These are phyloP conservation scores for Glycine soja DNA, from an alignment of 306 rosid species.

Conservation along the genomic window DNA sequence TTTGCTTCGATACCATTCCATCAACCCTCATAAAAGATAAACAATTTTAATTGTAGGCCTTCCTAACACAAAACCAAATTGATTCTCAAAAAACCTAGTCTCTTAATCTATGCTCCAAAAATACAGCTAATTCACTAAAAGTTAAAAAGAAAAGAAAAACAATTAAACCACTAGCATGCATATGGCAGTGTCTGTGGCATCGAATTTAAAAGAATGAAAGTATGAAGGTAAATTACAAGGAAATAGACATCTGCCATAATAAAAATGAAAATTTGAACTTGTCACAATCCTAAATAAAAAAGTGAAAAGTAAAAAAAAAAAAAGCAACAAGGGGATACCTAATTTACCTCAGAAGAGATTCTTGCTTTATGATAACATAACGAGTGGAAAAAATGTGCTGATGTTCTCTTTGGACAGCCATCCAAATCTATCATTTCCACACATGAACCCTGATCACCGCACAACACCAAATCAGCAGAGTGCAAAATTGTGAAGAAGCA, in stretches of 20 bases:
- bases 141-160: neutral
- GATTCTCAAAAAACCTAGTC: neutral
- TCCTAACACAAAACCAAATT: neutral
- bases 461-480: conserved; percentile 32
- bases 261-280: neutral
- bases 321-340: conserved; percentile 35
- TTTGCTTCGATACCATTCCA: neutral
- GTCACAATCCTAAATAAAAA: neutral
- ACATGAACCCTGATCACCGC: conserved; percentile 62
- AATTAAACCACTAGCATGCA: neutral
- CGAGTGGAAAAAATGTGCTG: neutral
- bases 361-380: conserved; percentile 71
- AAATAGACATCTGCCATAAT: neutral
- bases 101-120: neutral
- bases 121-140: neutral
- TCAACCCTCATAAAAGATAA: neutral
- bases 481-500: conserved; percentile 13
- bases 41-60: neutral
- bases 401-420: conserved; percentile 31
- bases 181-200: neutral
- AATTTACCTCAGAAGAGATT: conserved; percentile 77
- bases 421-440: conserved; percentile 48
- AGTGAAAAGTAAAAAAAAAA: neutral
- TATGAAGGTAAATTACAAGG: neutral
- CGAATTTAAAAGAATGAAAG: neutral